Conservation (phyloP, 306 rosid species). For the Chamaecrista fasciculata region DNA sequence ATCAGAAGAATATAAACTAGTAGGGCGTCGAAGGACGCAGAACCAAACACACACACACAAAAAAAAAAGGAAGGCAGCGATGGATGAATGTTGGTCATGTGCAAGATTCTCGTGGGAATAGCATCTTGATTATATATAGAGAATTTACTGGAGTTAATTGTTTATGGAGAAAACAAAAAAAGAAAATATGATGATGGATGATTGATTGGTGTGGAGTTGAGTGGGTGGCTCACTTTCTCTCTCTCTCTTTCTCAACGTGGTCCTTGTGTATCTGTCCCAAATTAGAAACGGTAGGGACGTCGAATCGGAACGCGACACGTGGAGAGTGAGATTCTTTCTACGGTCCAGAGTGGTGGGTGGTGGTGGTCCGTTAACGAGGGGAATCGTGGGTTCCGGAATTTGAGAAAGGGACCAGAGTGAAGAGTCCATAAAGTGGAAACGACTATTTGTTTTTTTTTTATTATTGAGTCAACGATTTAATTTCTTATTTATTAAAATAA, state of each 20-base stretch:
- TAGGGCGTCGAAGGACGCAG: too few relatives aligned
- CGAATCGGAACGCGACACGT: constrained; percentile 30
- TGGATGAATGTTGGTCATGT: constrained; percentile 25
- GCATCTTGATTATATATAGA: neutral
- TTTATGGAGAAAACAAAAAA: too few relatives aligned
- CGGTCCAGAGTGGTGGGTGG: constrained; percentile 3
- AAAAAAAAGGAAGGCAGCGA: constrained; percentile 2
- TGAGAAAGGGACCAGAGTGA: constrained; percentile 11
- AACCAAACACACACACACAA: too few relatives aligned
- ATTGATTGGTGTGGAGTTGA: too few relatives aligned
- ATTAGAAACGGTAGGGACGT: constrained; percentile 11
- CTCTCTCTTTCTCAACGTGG: neutral
- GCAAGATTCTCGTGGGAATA: constrained; percentile 27
- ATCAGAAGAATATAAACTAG: neutral
- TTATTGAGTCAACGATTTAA: too few relatives aligned
- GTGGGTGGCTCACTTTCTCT: neutral
- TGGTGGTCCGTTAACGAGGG: constrained; percentile 23
- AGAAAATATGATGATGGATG: constrained; percentile 10
- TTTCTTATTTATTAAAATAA: too few relatives aligned
- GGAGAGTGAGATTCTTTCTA: constrained; percentile 32
- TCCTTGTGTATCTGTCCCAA: constrained; percentile 29
- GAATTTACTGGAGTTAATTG: too few relatives aligned
- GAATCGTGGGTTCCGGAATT: constrained; percentile 39
- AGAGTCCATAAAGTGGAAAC: too few relatives aligned
- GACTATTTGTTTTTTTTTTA: too few relatives aligned